A percentile compares a stretch with the other conserved stretches of the same genome.
Conservation (phyloP, 202 grass and related monocot species). For the Eragrostis tef region DNA sequence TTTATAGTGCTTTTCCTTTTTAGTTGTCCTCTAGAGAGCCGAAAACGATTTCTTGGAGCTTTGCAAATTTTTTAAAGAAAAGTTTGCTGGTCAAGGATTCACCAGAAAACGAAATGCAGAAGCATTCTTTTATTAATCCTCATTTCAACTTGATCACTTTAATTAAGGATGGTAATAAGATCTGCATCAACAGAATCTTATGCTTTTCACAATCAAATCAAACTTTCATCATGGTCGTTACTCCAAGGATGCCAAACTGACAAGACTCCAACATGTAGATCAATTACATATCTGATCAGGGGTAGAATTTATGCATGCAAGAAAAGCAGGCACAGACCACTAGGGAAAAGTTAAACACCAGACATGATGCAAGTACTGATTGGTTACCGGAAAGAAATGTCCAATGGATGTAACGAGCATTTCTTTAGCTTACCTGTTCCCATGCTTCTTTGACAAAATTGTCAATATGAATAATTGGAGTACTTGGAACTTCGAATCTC, state of each 20-base stretch:
- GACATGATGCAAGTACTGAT: constrained; percentile 26
- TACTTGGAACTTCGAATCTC: constrained; percentile 51
- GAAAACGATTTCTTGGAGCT: constrained; percentile 28
- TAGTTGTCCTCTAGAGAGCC: constrained; percentile 7
- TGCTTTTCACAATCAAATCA: constrained; percentile 46
- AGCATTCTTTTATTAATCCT: constrained; percentile 37
- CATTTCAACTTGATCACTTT: constrained; percentile 44
- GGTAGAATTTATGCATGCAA: constrained; percentile 49
- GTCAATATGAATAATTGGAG: constrained; percentile 57
- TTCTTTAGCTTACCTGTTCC: constrained; percentile 33
- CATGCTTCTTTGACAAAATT: constrained; percentile 51
- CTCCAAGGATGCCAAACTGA: constrained; percentile 16
- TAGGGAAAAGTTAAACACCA: constrained; percentile 38
- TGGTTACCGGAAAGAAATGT: constrained; percentile 40
- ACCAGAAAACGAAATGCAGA: constrained; percentile 26
- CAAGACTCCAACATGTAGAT: constrained; percentile 48
- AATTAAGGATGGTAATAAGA: constrained; percentile 48
- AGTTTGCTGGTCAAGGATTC: constrained; percentile 40
- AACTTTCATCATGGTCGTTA: constrained; percentile 43
- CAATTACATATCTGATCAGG: constrained; percentile 7
- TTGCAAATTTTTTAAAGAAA: not conserved
- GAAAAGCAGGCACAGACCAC: constrained; percentile 16
- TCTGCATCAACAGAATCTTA: constrained; percentile 38
- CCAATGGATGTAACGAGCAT: constrained; percentile 35
- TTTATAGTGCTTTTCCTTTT: constrained; percentile 12